Evolutionary conservation across 768 basidiomycete genomes (phyloP), one percentile per base, ranked within the genome.

Genomic region (Boletus edulis): DNA sequence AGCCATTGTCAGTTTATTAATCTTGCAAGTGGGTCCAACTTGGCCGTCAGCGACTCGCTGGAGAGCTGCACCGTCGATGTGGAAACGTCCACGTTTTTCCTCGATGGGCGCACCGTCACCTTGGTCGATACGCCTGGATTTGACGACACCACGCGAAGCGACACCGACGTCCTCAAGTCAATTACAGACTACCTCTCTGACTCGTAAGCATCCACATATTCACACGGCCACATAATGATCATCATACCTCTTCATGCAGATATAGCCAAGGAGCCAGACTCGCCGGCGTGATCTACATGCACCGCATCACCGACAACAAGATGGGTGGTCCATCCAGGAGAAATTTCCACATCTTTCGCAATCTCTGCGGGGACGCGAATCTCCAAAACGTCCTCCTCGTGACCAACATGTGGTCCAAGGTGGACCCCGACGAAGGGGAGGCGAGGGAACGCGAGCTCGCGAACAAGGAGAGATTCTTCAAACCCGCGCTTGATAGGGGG

Each of bases 61-160:
- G 65, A 64, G 42, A 67, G 63, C 22, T 65, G 63, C 38, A 65
- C 63, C 31, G n/a, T 58, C 44, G 58, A 67, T 14, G 65, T 67
- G 13, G 57, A 58, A 39, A 68, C 78, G 0, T 56, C 71, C 10
- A 67, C 77, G 0, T 81, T 83, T 60, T 57, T 67, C 24, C 62
- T 81, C 12, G 75, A 78, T 39, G 78, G 75, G 3, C 67, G 66
- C 11, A 62, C 51, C 15, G 71, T 84, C 35, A 76, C 69, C 0
- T 63, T 85, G 17, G 76, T 85, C 44, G 84, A 85, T 58, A 85
- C 83, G 0, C 83, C 83, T 0, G 83, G 83, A 6, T 84, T 84
- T 52, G 83, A 83, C 56, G 81, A 84, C 60, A 78, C 81, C 4
- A 56, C 49, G 11, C 72, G 70, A 46, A 78, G 73, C 44, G 81